Evolutionary conservation across 1,284 basidiomycete species (phyloP), one percentile per base, ranked within the genome.

Genomic region (Cryptococcus jaspeensis): DNA sequence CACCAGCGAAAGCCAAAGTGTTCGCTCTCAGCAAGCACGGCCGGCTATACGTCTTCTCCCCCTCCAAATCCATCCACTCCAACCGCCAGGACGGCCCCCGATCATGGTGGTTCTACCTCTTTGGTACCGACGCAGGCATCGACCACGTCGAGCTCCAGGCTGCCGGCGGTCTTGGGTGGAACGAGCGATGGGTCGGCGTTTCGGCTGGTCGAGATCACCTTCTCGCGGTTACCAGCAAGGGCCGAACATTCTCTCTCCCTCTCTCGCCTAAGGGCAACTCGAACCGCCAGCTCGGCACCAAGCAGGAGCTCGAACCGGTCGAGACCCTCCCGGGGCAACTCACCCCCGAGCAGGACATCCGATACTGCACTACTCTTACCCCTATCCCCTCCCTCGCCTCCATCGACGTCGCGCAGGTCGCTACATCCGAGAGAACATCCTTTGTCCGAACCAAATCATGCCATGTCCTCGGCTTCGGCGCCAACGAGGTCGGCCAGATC

Each of bases 381-480:
- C 90, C 93, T 73, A 84, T 97, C 42, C 90, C 91, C 0, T 83
- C 87, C 2, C 79, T 97, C 36, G 80, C 79, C 48, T 87, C 84
- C 0, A 77, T 94, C 18, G 73, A 83, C 38, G 79, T 84, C 41
- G 83, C 81, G 12, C 86, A 92, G 73, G 81, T 93, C 44, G 86
- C 87, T 18, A 84, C 91, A 5, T 90, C 90, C 5, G 81, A 81
- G 43, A 82, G 86, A 55, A 87, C 84, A 51, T 90, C 88, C 63
- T 90, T 91, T 72, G 85, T 83, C 32, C 80, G 86, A 53, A 87
- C 90, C 6, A 67, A 79, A 4, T 79, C 81, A 7, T 92, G 92
- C 1, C 81, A 86, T 44, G 90, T 95, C 3, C 83, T 98, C n/a
- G 89, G 86, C 0, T 93, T 89, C 84, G 92, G 92, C 47, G 89